These are phyloP conservation scores for Reticulascus tulasneorum DNA, from an alignment of 2,329 filamentous ascomycete genomes.

Conservation along the genomic window DNA sequence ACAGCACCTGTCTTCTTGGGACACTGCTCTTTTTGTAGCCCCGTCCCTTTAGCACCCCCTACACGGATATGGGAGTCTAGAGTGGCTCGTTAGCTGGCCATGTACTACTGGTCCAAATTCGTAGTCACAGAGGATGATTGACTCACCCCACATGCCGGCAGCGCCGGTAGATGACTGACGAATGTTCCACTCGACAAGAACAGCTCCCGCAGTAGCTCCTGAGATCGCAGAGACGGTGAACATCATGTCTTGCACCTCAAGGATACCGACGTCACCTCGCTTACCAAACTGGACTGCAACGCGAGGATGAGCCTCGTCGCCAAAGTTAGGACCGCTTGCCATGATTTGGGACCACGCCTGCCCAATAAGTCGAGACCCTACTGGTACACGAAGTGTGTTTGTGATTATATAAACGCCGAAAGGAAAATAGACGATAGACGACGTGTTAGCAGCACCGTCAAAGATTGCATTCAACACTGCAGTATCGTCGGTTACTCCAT, in stretches of 20 bases:
- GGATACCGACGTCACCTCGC: conserved; percentile 46
- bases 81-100: conserved; percentile 49
- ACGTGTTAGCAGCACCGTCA: conserved; percentile 14
- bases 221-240: conserved; percentile 51
- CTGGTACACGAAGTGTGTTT: conserved; percentile 38
- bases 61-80: conserved; percentile 27
- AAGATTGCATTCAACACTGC: conserved; percentile 5
- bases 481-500: conserved; percentile 53
- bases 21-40: conserved; percentile 37
- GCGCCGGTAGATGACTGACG: conserved; percentile 27
- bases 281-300: conserved; percentile 50
- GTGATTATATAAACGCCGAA: conserved; percentile 41
- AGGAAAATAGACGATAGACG: conserved; percentile 37
- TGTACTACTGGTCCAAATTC: conserved; percentile 39
- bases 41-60: conserved; percentile 45
- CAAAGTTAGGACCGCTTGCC: conserved; percentile 40
- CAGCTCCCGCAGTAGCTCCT: conserved; percentile 50
- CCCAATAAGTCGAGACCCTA: conserved; percentile 38
- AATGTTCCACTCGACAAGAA: conserved; percentile 60
- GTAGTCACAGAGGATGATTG: neutral
- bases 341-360: conserved; percentile 41
- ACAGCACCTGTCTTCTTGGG: conserved; percentile 27
- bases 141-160: conserved; percentile 47
- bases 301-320: conserved; percentile 39
- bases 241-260: conserved; percentile 59